These are phyloP conservation scores for Nosema muscidifuracis DNA, from an alignment of 371 early-diverging fungal species.

Conservation along the genomic window DNA sequence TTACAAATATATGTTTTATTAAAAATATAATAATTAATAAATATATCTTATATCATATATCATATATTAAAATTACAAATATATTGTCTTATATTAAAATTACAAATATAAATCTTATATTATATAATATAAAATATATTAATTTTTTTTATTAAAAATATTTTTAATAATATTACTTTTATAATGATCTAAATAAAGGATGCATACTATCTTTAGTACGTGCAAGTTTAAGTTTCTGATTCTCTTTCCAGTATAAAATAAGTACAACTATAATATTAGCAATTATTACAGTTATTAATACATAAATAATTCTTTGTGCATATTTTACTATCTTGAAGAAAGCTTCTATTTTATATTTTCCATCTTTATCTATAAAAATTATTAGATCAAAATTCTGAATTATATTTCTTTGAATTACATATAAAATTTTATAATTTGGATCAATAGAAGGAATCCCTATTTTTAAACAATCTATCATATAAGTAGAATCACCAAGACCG, in stretches of 20 bases:
- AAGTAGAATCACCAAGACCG: constrained; percentile 55
- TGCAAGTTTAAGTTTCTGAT: constrained; percentile 19
- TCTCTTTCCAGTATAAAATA: constrained; percentile 39
- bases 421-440: constrained; percentile 6
- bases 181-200: constrained; percentile 30
- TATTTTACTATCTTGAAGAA: constrained; percentile 42
- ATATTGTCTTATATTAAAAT: no score
- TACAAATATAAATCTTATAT: no score
- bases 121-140: no score
- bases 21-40: no score
- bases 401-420: constrained; percentile 33
- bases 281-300: constrained; percentile 35
- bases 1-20: no score
- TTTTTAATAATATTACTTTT: background rate
- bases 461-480: constrained; percentile 42
- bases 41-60: no score
- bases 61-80: no score
- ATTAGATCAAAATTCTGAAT: constrained; percentile 55
- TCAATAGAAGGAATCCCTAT: constrained; percentile 26
- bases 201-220: constrained; percentile 28
- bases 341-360: constrained; percentile 30
- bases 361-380: constrained; percentile 27
- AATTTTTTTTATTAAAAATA: no score
- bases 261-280: constrained; percentile 28
- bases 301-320: constrained; percentile 35